phyloP scores from a whole-genome alignment of 2,329 filamentous ascomycete genomes.

The Dactylellina leptospora region DNA sequence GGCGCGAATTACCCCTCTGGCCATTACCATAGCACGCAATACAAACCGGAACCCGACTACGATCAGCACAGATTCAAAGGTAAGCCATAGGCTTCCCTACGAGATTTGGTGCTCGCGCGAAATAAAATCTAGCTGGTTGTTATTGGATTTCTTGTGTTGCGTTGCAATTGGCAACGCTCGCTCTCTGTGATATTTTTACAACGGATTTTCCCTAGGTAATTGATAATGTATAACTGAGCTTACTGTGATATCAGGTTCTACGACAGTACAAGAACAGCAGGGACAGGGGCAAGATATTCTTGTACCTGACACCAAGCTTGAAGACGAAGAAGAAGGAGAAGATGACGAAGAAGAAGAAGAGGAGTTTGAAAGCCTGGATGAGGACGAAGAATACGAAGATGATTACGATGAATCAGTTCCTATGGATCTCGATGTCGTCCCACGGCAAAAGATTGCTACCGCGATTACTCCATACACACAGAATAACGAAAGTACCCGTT shows the following conservation, averaged over 20 bases:
- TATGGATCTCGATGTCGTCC: slow-evolving; percentile 59
- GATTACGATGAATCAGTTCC: slow-evolving; percentile 55
- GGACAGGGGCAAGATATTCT: slow-evolving; percentile 15
- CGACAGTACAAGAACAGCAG: slow-evolving; percentile 57
- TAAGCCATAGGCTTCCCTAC: slow-evolving; percentile 54
- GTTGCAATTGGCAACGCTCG: slow-evolving; percentile 45
- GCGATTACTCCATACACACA: slow-evolving; percentile 63
- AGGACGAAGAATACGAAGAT: slow-evolving; percentile 60
- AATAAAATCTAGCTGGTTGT: slow-evolving; percentile 42
- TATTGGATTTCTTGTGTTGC: slow-evolving; percentile 53
- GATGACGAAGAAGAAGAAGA: slow-evolving; percentile 63
- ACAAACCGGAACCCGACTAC: slow-evolving; percentile 38
- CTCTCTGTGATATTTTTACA: slow-evolving; percentile 36
- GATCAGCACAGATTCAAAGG: slow-evolving; percentile 50
- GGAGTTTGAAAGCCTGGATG: slow-evolving; percentile 66
- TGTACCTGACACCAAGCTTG: neutral
- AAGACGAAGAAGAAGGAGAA: slow-evolving; percentile 8
- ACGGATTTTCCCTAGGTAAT: slow-evolving; percentile 41
- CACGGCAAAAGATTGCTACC: slow-evolving; percentile 59
- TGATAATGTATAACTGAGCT: slow-evolving; percentile 50
- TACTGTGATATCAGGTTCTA: slow-evolving; percentile 53
- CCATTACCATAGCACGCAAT: slow-evolving; percentile 32
- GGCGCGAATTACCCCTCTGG: slow-evolving; percentile 28
- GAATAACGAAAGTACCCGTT: slow-evolving; percentile 63
- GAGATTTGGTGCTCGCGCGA: slow-evolving; percentile 52